Base-by-base conservation (phyloP, 805 yeast genomes). In the Monosporozyma servazzii region DNA sequence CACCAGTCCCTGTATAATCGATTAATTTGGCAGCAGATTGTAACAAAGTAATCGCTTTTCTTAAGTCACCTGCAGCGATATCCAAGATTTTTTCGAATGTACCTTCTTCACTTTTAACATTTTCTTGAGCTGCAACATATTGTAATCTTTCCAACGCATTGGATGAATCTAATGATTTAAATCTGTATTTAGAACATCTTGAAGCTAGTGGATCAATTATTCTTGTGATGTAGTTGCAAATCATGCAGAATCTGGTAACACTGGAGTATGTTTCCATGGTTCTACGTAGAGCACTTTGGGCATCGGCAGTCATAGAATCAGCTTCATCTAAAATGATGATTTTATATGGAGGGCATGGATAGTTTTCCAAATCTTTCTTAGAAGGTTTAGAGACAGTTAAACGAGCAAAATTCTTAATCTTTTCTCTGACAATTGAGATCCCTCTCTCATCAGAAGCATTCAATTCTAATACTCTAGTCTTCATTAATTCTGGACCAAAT, bases 331-430 rank as follows among this genome's bases (percentile, higher is more conserved):
- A 71, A 43, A 93, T 87, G 56, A 93, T 85, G 60, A 93, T 81
- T 66, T 93, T 93, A 69, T 87, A 93, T 5, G 98, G 97, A 1
- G 99, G 98, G 64, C 98, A 91, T 1, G 98, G 96, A 69, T 89
- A 90, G 18, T 81, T 77, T 41, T 72, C 78, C 48, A 78, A 68
- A 59, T 86, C 93, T 41, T 81, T 84, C 15, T 75, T 72, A 0
- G 86, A 65, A 1, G 97, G 95, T 54, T 84, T 85, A 0, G 96
- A 84, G 1, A 90, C 88, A 0, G 89, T 78, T 45, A 89, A 71
- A 53, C 96, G 75, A 15, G 98, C 97, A 68, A 88, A 88, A 62
- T 79, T 85, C 70, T 88, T 88, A 57, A 88, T 81, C 62, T 87
- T 87, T 58, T 86, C 88, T 59, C 96, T 75, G 13, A 88, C 95